phyloP scores from a whole-genome alignment of 2,329 filamentous ascomycete species.

The Diaporthe ilicicola region DNA sequence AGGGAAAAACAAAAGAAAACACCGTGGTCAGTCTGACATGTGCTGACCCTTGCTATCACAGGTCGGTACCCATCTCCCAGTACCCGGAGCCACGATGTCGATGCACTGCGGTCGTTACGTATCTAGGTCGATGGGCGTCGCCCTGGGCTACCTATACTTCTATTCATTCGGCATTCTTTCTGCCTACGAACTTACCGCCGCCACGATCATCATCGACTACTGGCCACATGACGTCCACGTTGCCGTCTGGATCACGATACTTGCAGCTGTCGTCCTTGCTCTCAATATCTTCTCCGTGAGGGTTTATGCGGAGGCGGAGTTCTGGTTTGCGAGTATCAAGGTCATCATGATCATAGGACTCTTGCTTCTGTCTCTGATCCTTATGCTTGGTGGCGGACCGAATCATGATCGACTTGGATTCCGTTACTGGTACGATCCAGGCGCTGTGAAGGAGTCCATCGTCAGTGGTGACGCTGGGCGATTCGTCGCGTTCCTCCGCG shows the following conservation, averaged over 20 bases:
- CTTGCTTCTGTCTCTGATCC: constrained; percentile 20
- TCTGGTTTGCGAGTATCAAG: constrained; percentile 22
- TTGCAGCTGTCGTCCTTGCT: constrained; percentile 33
- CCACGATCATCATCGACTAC: constrained; percentile 35
- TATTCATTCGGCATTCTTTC: constrained; percentile 50
- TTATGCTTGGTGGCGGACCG: constrained; percentile 25
- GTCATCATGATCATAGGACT: constrained; percentile 26
- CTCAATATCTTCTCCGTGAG: constrained; percentile 33
- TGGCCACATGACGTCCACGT: constrained; percentile 34
- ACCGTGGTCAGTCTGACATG: too few relatives aligned
- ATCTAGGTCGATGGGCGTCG: constrained; percentile 52
- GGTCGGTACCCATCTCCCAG: constrained; percentile 60
- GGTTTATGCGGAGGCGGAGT: constrained; percentile 24
- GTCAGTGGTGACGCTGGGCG: constrained; percentile 47
- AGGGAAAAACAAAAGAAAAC: too few relatives aligned
- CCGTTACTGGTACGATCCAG: constrained; percentile 53
- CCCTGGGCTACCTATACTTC: constrained; percentile 52
- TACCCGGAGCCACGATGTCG: constrained; percentile 58
- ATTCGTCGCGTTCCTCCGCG: constrained; percentile 53
- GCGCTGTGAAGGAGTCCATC: constrained; percentile 53
- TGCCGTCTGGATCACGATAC: constrained; percentile 36
- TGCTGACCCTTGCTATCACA: too few relatives aligned
- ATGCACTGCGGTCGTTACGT: constrained; percentile 56
- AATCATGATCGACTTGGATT: constrained; percentile 46
- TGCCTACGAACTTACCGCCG: constrained; percentile 38